phyloP scores from a whole-genome alignment of 1,139 yeast genomes.

The Geotrichum macrosporum region DNA sequence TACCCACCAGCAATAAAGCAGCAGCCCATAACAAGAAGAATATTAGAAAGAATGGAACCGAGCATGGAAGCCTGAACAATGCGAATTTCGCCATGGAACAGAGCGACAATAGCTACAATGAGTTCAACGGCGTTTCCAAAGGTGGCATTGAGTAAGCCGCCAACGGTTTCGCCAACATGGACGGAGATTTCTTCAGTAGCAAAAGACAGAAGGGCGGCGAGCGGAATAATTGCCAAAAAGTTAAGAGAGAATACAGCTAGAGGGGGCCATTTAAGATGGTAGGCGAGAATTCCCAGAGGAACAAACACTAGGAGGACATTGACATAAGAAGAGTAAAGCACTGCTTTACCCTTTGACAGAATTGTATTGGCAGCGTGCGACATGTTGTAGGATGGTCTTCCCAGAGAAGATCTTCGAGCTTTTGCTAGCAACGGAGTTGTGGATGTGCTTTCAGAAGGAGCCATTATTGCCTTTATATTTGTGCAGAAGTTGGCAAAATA shows the following conservation, averaged over 20 bases:
- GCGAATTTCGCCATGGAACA: slow-evolving; percentile 77
- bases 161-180: slow-evolving; percentile 67
- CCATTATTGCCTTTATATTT: too few relatives aligned
- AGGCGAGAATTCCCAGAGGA: slow-evolving; percentile 80
- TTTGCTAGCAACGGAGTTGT: slow-evolving; percentile 9
- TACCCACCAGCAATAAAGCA: slow-evolving; percentile 93
- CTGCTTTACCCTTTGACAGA: slow-evolving; percentile 6
- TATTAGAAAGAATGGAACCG: slow-evolving; percentile 84
- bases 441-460: slow-evolving; percentile 2
- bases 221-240: slow-evolving; percentile 85
- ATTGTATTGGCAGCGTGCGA: slow-evolving; percentile 6
- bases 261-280: slow-evolving; percentile 54
- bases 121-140: slow-evolving; percentile 94
- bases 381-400: slow-evolving; percentile 2
- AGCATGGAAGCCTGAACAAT: slow-evolving; percentile 95
- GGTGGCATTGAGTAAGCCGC: slow-evolving; percentile 91
- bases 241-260: slow-evolving; percentile 64
- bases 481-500: too few relatives aligned
- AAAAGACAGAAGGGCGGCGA: slow-evolving; percentile 82
- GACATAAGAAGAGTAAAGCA: slow-evolving; percentile 44
- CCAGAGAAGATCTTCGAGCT: slow-evolving; percentile 7
- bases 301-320: slow-evolving; percentile 75
- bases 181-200: slow-evolving; percentile 91
- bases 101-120: slow-evolving; percentile 87
- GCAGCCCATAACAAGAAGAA: slow-evolving; percentile 87